Evolutionary conservation across 2,329 filamentous ascomycete genomes (phyloP).

Genomic region (Juglanconis oblonga): DNA sequence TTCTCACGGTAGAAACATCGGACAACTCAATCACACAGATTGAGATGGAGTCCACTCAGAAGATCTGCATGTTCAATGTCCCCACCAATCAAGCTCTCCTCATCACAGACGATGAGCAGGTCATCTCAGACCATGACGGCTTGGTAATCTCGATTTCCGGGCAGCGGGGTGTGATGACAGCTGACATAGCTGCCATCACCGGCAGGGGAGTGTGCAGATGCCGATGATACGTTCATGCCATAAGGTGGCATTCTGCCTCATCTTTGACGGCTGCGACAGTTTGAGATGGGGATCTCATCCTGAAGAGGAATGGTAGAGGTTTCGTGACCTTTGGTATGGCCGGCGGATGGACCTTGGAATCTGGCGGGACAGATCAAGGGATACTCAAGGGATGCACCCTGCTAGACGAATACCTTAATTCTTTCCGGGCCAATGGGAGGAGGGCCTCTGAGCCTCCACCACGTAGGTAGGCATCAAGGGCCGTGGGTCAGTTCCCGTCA

Average conservation of each 20-base stretch:
- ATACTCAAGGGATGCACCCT: background rate
- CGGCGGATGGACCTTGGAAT: background rate
- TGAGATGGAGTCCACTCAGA: too few relatives aligned
- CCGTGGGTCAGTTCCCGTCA: background rate
- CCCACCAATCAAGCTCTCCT: too few relatives aligned
- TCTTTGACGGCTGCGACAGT: slow-evolving; percentile 23
- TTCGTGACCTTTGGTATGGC: background rate
- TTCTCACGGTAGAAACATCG: too few relatives aligned
- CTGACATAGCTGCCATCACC: too few relatives aligned
- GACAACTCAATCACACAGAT: too few relatives aligned
- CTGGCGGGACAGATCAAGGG: background rate
- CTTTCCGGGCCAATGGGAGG: slow-evolving; percentile 5
- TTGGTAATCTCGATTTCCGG: slow-evolving; percentile 1
- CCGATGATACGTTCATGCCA: slow-evolving; percentile 21
- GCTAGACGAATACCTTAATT: slow-evolving; percentile 7
- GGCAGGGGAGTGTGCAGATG: background rate
- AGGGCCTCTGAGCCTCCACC: background rate
- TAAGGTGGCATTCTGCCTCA: slow-evolving; percentile 20
- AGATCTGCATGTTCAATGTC: too few relatives aligned
- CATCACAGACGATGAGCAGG: too few relatives aligned
- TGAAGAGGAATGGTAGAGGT: background rate
- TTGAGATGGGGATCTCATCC: slow-evolving; percentile 22
- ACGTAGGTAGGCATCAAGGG: background rate
- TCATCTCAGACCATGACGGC: too few relatives aligned
- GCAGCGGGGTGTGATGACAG: background rate